Conservation (phyloP, 768 basidiomycete genomes). For the Termitomyces titanicus region DNA sequence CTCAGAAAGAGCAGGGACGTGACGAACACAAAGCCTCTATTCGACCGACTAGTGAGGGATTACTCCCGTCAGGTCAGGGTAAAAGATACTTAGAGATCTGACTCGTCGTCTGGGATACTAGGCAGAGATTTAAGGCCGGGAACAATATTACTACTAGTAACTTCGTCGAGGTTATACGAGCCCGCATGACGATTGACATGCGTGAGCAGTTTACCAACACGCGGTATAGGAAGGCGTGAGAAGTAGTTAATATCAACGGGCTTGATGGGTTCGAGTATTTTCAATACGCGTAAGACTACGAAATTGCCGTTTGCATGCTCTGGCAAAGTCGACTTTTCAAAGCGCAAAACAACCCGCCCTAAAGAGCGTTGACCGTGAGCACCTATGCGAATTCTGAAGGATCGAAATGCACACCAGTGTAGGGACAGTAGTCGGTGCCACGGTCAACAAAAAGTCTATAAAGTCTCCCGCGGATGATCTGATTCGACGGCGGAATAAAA, state of each 20-base stretch:
- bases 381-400: too few relatives aligned
- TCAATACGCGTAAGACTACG: conserved; percentile 26
- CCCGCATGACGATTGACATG: too few relatives aligned
- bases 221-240: background rate
- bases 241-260: conserved; percentile 11
- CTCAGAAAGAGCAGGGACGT: too few relatives aligned
- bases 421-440: background rate
- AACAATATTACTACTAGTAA: too few relatives aligned
- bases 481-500: background rate
- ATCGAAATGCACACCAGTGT: background rate
- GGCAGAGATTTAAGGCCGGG: background rate
- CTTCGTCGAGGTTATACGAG: background rate
- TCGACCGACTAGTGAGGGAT: too few relatives aligned
- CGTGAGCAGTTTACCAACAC: background rate
- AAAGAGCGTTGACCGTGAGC: too few relatives aligned
- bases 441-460: too few relatives aligned
- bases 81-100: background rate
- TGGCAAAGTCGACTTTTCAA: conserved; percentile 14
- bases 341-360: conserved; percentile 12
- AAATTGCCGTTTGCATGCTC: conserved; percentile 25
- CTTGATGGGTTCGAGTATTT: conserved; percentile 11
- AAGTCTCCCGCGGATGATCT: background rate
- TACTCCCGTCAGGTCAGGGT: too few relatives aligned
- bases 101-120: background rate
- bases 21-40: too few relatives aligned